Evolutionary conservation across 1,284 basidiomycete species (phyloP).

Genomic region (Heliocybe sulcata): DNA sequence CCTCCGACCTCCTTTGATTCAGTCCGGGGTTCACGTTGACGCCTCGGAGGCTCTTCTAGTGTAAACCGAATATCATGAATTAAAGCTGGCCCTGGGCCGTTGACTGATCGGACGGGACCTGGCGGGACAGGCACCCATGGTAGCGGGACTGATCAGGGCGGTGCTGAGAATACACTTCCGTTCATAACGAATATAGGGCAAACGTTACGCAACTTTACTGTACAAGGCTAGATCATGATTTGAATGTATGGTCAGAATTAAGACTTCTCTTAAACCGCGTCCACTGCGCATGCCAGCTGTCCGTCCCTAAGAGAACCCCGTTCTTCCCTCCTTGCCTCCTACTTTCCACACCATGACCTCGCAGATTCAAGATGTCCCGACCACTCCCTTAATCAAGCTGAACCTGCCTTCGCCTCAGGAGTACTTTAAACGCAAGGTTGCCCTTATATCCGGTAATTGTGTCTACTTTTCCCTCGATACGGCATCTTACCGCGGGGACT

Average conservation of each 20-base stretch:
- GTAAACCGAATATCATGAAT: not conserved
- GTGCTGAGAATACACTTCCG: no score
- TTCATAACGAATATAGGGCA: no score
- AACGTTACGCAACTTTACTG: no score
- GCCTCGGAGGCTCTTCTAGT: not conserved
- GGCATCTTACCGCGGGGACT: constrained; percentile 6
- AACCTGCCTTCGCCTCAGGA: constrained; percentile 68
- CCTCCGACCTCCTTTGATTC: no score
- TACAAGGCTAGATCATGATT: no score
- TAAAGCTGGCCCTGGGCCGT: not conserved
- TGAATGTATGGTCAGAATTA: no score
- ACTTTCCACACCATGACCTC: not conserved
- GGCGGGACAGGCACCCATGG: not conserved
- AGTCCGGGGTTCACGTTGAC: not conserved
- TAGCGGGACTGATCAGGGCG: not conserved
- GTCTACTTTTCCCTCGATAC: constrained; percentile 1
- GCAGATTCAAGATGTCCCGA: constrained; percentile 20
- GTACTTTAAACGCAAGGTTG: constrained; percentile 82
- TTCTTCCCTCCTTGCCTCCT: not conserved
- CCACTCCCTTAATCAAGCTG: constrained; percentile 38
- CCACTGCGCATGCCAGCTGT: not conserved
- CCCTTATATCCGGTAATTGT: constrained; percentile 76
- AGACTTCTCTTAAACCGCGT: not conserved
- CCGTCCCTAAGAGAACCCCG: not conserved
- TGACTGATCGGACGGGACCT: not conserved